Percentiles rank a stretch among this genome's conserved stretches.
phyloP scores from a whole-genome alignment of 129 eudicot genomes.

The Flaveria robusta region DNA sequence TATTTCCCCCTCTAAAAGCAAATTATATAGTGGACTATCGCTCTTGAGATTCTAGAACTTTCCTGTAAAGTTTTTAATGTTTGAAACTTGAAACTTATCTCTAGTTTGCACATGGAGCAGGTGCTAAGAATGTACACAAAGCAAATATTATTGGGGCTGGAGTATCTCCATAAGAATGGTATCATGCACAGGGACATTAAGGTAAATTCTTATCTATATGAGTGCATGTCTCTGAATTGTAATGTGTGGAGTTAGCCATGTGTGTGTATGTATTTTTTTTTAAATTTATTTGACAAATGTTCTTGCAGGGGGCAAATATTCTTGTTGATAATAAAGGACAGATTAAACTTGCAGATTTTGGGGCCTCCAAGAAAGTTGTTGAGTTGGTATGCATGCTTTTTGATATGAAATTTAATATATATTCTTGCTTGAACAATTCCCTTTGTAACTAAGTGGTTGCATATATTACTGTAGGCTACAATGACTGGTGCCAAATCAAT shows the following conservation, averaged over 20 bases:
- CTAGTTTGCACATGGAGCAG: slow-evolving; percentile 42
- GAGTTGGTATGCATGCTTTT: slow-evolving; percentile 68
- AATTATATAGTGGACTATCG: slow-evolving; percentile 2
- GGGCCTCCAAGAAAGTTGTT: slow-evolving; percentile 99
- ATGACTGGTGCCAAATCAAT: slow-evolving; percentile 17
- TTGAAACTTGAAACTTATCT: slow-evolving; percentile 21
- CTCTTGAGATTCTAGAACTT: slow-evolving; percentile 15
- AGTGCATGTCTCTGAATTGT: slow-evolving; percentile 11
- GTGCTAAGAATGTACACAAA: slow-evolving; percentile 94
- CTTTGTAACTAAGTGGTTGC: slow-evolving; percentile 4
- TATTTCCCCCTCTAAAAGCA: not conserved
- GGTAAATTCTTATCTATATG: slow-evolving; percentile 45
- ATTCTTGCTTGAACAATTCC: not conserved
- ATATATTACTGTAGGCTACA: slow-evolving; percentile 17
- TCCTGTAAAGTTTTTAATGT: not conserved
- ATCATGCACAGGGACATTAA: slow-evolving; percentile 98
- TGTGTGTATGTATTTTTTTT: not conserved
- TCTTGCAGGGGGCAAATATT: slow-evolving; percentile 88
- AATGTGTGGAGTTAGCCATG: slow-evolving; percentile 8
- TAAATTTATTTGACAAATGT: slow-evolving; percentile 27
- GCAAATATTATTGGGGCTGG: slow-evolving; percentile 79
- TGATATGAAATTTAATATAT: not conserved
- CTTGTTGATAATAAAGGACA: slow-evolving; percentile 97
- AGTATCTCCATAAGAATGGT: slow-evolving; percentile 89
- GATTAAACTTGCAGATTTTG: slow-evolving; percentile 98